Base-by-base conservation (phyloP, 2,329 filamentous ascomycete genomes). In the Aspergillus unguis region DNA sequence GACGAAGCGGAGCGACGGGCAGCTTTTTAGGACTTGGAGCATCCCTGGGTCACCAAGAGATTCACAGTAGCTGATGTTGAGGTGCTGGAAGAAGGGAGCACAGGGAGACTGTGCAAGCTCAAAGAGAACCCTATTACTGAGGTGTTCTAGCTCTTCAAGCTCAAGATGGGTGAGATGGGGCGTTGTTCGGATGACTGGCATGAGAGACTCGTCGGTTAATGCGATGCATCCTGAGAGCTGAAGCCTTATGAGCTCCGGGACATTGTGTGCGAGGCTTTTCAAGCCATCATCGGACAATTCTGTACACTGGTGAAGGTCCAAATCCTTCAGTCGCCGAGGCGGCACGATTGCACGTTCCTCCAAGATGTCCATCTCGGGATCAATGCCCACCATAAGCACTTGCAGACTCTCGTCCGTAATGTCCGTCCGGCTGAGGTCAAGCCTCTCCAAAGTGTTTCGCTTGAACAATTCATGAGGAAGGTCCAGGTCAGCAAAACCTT, bases 11-110 rank as follows among this genome's bases (percentile, higher is more conserved):
- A 97, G 79, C 10, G 75, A 79, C 0, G 80, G 79, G 69, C 91
- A 95, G 29, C 80, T 81, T 64, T 90, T 89, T 60, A 97, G 78
- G 2, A 96, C 77, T 0, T 88, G 88, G 0, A 96, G 77, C 82
- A 96, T 87, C 51, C 92, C 92, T 0, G 78, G 75, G 66, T 97
- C 94, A 26, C 90, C 85, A 2, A 99, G 72, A 50, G 82, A 85
- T 68, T 95, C 92, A 68, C 94, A 99, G 69, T 91, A 95, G 63
- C 90, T 92, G 61, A 97, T 81, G 49, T 90, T 92, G 5, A 97
- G 80, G 66, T 96, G 91, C 59, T 87, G 80, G 5, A 99, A 77
- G 25, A 74, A 77, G 1, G 80, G 71, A 0, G 86, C 86, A 65
- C 90, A 95, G 0, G 90, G 86, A 0, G 90, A 82, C 61, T 84